Evolutionary conservation across 768 basidiomycete species (phyloP).

Genomic region (Phylloporus rhodoxanthus): DNA sequence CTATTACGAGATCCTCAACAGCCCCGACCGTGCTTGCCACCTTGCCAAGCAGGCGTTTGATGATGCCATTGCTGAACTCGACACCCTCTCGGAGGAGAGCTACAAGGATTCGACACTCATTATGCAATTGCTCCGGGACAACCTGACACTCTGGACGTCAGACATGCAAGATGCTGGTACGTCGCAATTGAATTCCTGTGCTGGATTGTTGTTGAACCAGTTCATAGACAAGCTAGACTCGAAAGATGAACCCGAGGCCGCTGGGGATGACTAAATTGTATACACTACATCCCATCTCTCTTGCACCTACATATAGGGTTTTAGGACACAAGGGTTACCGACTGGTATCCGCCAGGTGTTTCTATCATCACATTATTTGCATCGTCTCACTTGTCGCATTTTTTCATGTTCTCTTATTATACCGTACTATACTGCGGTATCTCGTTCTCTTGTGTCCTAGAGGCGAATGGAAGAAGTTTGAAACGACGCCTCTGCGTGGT

Average conservation of each 20-base stretch:
- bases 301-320: slow-evolving; percentile 17
- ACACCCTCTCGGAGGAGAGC: slow-evolving; percentile 96
- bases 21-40: slow-evolving; percentile 96
- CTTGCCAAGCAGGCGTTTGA: slow-evolving; percentile 99
- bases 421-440: slow-evolving; percentile 31
- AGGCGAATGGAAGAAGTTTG: slow-evolving; percentile 32
- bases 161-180: slow-evolving; percentile 91
- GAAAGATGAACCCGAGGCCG: slow-evolving; percentile 64
- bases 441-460: slow-evolving; percentile 28
- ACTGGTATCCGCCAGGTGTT: slow-evolving; percentile 11
- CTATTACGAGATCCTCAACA: slow-evolving; percentile 99
- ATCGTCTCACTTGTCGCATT: slow-evolving; percentile 30
- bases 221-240: slow-evolving; percentile 62
- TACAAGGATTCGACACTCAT: slow-evolving; percentile 99
- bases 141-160: slow-evolving; percentile 96
- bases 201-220: slow-evolving; percentile 6
- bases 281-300: slow-evolving; percentile 5
- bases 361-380: slow-evolving; percentile 27
- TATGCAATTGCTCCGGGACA: slow-evolving; percentile 95
- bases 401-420: slow-evolving; percentile 32
- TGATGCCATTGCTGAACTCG: slow-evolving; percentile 97
- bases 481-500: slow-evolving; percentile 11
- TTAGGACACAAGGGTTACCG: slow-evolving; percentile 10
- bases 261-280: slow-evolving; percentile 57
- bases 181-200: slow-evolving; percentile 31